Evolutionary conservation across 495 filamentous ascomycete genomes (phyloP).

Genomic region (Aspergillus incahuasiensis): DNA sequence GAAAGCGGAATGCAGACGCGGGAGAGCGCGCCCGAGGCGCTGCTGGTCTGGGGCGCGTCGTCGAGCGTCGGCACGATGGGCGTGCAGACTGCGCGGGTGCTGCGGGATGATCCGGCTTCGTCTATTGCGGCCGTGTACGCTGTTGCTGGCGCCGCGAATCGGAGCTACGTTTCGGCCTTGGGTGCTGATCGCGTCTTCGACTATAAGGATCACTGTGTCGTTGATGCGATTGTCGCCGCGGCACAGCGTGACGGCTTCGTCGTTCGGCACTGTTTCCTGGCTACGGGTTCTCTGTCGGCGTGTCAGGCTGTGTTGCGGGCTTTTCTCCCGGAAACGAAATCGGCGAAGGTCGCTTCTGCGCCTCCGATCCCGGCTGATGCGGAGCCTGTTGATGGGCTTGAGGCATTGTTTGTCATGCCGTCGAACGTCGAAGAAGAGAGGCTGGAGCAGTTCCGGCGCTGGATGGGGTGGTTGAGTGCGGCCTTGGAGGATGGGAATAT

Average conservation of each 20-base stretch:
- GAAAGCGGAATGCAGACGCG: no score
- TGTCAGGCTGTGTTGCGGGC: constrained; percentile 38
- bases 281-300: constrained; percentile 27
- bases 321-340: constrained; percentile 20
- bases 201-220: constrained; percentile 36
- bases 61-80: constrained; percentile 39
- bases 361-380: constrained; percentile 25
- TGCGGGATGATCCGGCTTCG: constrained; percentile 37
- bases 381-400: constrained; percentile 31
- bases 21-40: no score
- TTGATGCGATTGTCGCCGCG: constrained; percentile 31
- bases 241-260: constrained; percentile 31
- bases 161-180: constrained; percentile 37
- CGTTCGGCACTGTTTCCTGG: constrained; percentile 31
- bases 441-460: constrained; percentile 32
- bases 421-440: constrained; percentile 30
- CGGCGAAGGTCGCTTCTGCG: constrained; percentile 38
- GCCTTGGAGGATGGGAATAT: constrained; percentile 36
- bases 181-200: constrained; percentile 44
- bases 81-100: constrained; percentile 37
- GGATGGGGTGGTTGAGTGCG: constrained; percentile 41
- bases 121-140: constrained; percentile 36
- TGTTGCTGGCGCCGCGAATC: constrained; percentile 41
- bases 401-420: constrained; percentile 37
- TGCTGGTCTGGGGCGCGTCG: constrained; percentile 48